Evolutionary conservation across 2,329 filamentous ascomycete species (phyloP).

Genomic region (Xylariaceae sp.): DNA sequence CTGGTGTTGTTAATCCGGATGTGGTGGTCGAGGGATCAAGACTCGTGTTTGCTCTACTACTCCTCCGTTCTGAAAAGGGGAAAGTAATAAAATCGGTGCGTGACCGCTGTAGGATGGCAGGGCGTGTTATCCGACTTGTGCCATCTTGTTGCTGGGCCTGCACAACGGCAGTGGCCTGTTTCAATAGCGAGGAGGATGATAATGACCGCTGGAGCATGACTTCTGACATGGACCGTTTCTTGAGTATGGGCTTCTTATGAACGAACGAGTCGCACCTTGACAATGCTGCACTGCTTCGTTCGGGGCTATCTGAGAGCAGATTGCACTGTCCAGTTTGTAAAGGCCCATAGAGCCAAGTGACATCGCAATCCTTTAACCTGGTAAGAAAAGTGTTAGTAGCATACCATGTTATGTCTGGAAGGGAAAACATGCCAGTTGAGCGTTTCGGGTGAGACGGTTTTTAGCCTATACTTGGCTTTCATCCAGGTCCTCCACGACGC

Average conservation of each 20-base stretch:
- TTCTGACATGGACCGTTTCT: slow-evolving; percentile 95
- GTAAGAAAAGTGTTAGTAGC: slow-evolving; percentile 12
- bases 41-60: slow-evolving; percentile 60
- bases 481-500: slow-evolving; percentile 97
- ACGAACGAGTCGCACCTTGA: slow-evolving; percentile 62
- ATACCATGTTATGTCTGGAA: no score
- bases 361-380: slow-evolving; percentile 95
- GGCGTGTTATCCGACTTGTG: slow-evolving; percentile 44
- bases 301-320: slow-evolving; percentile 43
- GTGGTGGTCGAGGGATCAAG: slow-evolving; percentile 64
- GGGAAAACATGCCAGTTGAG: slow-evolving; percentile 76
- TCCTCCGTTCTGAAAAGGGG: slow-evolving; percentile 57
- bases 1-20: slow-evolving; percentile 63
- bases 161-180: slow-evolving; percentile 82
- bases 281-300: slow-evolving; percentile 39
- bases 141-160: slow-evolving; percentile 71
- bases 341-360: slow-evolving; percentile 96
- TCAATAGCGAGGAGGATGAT: slow-evolving; percentile 81
- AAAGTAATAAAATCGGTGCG: slow-evolving; percentile 67
- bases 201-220: slow-evolving; percentile 87
- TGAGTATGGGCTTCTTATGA: slow-evolving; percentile 86
- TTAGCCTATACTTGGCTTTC: slow-evolving; percentile 82
- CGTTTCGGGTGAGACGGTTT: slow-evolving; percentile 84
- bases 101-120: slow-evolving; percentile 58
- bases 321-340: slow-evolving; percentile 68